Conservation (phyloP, 108 stramenopile genomes). For the Pseudonitzschia multiseries region DNA sequence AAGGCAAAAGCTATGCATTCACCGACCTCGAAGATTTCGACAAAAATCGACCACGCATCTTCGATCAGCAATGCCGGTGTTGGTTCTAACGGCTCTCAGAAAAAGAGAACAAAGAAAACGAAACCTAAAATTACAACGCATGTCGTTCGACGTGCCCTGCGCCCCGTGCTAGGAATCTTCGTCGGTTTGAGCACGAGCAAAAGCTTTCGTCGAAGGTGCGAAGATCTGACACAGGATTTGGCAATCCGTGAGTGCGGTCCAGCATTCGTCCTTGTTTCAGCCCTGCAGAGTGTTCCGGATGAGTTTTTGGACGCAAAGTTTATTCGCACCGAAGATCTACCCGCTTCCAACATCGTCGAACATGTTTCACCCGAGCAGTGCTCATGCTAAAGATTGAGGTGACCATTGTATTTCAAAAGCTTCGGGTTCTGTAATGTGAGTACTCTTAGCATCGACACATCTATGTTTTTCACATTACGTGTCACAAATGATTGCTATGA, state of each 20-base stretch:
- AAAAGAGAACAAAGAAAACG: not conserved
- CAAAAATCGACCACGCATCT: too few species aligned
- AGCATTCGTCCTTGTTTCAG: slow-evolving; percentile 40
- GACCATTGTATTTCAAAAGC: not conserved
- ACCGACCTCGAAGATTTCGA: not conserved
- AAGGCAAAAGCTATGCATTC: not conserved
- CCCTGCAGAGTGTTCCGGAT: slow-evolving; percentile 2
- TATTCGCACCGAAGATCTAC: slow-evolving; percentile 10
- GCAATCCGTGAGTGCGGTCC: slow-evolving; percentile 59
- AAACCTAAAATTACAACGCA: slow-evolving; percentile 36
- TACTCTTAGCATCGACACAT: too few species aligned
- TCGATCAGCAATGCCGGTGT: too few species aligned
- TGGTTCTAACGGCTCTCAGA: not conserved
- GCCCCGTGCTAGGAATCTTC: slow-evolving; percentile 51
- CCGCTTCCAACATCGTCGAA: not conserved
- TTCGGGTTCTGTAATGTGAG: not conserved
- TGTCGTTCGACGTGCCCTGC: slow-evolving; percentile 37
- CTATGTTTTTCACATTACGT: slow-evolving; percentile 6
- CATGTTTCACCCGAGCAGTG: slow-evolving; percentile 1
- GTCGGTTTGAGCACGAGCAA: slow-evolving; percentile 28
- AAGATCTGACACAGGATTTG: slow-evolving; percentile 10
- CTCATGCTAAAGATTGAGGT: not conserved
- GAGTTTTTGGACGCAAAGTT: not conserved
- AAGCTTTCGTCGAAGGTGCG: slow-evolving; percentile 38
- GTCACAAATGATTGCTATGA: slow-evolving; percentile 37